These are phyloP conservation scores for Sporothrix schenckii DNA, from an alignment of 2,329 filamentous ascomycete genomes.

Conservation along the genomic window DNA sequence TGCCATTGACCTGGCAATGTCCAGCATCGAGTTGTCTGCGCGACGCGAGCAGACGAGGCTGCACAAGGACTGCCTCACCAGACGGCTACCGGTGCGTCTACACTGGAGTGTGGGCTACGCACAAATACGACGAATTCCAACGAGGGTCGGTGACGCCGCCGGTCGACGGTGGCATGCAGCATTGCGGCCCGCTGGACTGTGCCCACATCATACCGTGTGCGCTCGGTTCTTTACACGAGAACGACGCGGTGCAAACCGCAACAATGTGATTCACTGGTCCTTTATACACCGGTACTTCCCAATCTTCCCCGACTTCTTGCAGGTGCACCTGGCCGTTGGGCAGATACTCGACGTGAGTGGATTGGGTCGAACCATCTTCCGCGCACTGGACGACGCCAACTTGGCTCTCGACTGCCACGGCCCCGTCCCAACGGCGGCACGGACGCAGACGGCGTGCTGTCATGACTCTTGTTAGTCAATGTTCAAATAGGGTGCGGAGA, in stretches of 20 bases:
- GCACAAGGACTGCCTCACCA: constrained; percentile 14
- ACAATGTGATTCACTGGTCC: constrained; percentile 30
- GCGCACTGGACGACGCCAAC: background rate
- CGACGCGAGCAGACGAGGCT: constrained; percentile 4
- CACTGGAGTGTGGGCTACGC: background rate
- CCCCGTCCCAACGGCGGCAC: background rate
- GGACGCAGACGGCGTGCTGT: background rate
- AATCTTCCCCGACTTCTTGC: constrained; percentile 17
- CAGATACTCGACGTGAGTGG: constrained; percentile 28
- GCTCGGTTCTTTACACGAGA: constrained; percentile 27
- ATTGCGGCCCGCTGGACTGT: background rate
- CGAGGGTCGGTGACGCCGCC: too few species aligned
- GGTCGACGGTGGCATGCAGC: background rate
- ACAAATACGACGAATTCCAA: background rate
- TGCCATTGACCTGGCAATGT: too few species aligned
- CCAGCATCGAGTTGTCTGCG: too few species aligned
- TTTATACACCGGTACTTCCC: constrained; percentile 33
- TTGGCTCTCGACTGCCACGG: background rate
- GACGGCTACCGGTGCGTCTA: constrained; percentile 30
- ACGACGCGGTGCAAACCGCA: constrained; percentile 23
- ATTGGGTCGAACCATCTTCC: background rate
- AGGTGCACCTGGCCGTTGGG: constrained; percentile 6
- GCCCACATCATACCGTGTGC: constrained; percentile 33
- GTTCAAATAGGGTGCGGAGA: too few species aligned
- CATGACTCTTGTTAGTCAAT: too few species aligned